phyloP scores from a whole-genome alignment of 169 alveolate species.

The Eimeria praecox region DNA sequence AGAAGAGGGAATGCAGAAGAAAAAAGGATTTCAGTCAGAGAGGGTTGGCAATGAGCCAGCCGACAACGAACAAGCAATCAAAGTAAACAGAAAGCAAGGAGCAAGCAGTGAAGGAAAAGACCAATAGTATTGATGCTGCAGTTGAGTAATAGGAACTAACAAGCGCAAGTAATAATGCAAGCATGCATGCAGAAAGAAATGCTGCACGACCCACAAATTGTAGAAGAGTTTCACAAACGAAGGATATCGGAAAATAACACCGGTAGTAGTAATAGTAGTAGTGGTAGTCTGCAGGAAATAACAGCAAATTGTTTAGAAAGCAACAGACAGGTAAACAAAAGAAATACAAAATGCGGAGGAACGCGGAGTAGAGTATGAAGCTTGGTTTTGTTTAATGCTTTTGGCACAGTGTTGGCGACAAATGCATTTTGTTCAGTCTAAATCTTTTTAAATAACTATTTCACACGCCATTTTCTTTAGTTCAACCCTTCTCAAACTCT shows the following conservation, averaged over 20 bases:
- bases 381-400: background rate
- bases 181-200: no score
- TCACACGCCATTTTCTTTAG: background rate
- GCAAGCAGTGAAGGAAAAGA: background rate
- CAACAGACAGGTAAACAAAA: background rate
- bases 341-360: background rate
- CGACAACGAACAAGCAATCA: background rate
- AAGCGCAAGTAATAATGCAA: background rate
- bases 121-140: background rate
- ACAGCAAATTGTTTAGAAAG: background rate
- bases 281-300: no score
- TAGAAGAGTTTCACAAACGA: no score
- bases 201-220: no score
- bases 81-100: background rate
- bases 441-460: no score
- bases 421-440: background rate
- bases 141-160: background rate
- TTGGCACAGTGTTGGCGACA: background rate
- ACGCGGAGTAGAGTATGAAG: background rate
- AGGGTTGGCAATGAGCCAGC: background rate
- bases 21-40: background rate
- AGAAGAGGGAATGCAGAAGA: background rate
- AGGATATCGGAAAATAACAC: no score
- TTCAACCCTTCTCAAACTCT: background rate
- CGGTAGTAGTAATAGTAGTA: no score